Evolutionary conservation across 306 rosid species (phyloP), one percentile per base, ranked within the genome.

Genomic region (Ormosia emarginata): DNA sequence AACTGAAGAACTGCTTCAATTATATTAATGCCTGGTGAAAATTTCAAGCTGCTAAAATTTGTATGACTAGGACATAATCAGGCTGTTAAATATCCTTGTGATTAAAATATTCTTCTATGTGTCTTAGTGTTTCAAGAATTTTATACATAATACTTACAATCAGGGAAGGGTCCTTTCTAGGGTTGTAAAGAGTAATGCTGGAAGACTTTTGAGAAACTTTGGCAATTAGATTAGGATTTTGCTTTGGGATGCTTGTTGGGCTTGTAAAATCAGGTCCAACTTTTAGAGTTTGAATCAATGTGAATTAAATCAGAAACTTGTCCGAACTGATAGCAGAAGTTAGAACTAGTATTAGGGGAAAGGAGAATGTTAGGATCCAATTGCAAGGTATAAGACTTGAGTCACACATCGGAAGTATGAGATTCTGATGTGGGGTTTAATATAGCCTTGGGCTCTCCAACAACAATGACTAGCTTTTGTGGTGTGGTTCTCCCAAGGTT

Each of bases 1-100:
- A 77, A 76, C 80, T 24, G 30, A 74, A 75, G 66, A 63, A 56
- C 39, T 70, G 78, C 68, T 80, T 69, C 64, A 52, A 18, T 75
- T 80, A 74, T 68, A 65, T 74, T 68, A 39, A 37, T 71, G 4
- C 65, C 65, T 50, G 24, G 56, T 80, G 33, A 65, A 58, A 69
- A 41, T 55, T 74, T 66, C 29, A 55, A 17, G 40, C 58, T 74
- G 55, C 49, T 58, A 59, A 47, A 71, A 33, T 71, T 67, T 59
- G 18, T 29, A 17, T 57, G 66, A 41, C n/a, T 58, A 18, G 24
- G 66, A 71, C 61, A 44, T 71, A 30, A 10, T 76, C 30, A 5
- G 50, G 49, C 73, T 50, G 36, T 79, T 74, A 7, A 58, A 50
- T 63, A 53, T 71, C 63, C 18, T 18, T 14, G 14, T 59, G 65